Evolutionary conservation across 78 protist species (phyloP).

Genomic region (Dictyostelium brefeldianum): DNA sequence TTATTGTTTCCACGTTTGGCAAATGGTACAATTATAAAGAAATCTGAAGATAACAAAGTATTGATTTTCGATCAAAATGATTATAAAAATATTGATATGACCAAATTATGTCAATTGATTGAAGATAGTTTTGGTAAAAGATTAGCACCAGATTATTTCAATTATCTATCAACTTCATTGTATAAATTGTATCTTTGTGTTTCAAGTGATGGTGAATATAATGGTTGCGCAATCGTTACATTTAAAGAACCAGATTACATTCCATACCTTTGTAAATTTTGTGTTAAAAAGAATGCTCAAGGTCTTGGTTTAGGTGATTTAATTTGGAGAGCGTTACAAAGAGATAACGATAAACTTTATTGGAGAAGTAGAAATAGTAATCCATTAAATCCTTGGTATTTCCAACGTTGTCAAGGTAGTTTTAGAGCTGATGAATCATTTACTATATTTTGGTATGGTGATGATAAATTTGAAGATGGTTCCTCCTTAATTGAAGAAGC

Average conservation of each 20-base stretch:
- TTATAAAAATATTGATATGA: conserved; percentile 6
- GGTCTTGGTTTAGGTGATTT: conserved; percentile 71
- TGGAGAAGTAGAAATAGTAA: conserved; percentile 65
- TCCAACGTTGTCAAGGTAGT: conserved; percentile 69
- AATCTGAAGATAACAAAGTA: conserved; percentile 48
- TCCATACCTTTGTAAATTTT: conserved; percentile 70
- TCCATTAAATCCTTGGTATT: conserved; percentile 69
- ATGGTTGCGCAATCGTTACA: conserved; percentile 60
- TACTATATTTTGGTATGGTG: conserved; percentile 74
- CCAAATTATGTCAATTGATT: conserved; percentile 5
- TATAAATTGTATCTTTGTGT: conserved; percentile 47
- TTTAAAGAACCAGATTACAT: conserved; percentile 56
- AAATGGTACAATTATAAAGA: conserved; percentile 53
- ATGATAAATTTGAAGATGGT: conserved; percentile 76
- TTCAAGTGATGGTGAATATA: conserved; percentile 23
- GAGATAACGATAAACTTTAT: conserved; percentile 59
- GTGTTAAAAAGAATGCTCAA: conserved; percentile 60
- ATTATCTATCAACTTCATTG: conserved; percentile 28
- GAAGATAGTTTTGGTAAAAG: conserved; percentile 46
- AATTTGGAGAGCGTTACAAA: conserved; percentile 61
- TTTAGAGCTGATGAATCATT: conserved; percentile 57
- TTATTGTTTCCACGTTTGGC: conserved; percentile 61
- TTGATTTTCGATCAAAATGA: not conserved
- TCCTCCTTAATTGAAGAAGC: conserved; percentile 49
- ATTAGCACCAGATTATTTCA: conserved; percentile 34